A percentile compares a stretch with the other conserved stretches of the same genome.
These are phyloP conservation scores for Akanthomyces lecanii DNA, from an alignment of 2,329 filamentous ascomycete genomes.

Conservation along the genomic window DNA sequence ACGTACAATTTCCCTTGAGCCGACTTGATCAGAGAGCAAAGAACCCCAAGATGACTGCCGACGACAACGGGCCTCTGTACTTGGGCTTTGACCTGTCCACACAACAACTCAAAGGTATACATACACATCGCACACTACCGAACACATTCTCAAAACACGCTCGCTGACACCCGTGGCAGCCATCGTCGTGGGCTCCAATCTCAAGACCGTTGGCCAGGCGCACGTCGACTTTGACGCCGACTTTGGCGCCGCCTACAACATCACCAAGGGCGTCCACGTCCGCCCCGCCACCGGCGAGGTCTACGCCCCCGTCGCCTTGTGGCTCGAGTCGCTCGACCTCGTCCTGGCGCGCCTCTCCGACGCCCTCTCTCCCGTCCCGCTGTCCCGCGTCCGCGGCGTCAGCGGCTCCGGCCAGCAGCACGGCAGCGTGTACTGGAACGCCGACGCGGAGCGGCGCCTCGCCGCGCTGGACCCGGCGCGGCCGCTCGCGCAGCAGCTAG, in stretches of 20 bases:
- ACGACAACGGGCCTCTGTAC: conserved; percentile 58
- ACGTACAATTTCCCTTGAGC: no score
- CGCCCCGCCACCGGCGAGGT: conserved; percentile 83
- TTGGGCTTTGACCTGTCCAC: conserved; percentile 95
- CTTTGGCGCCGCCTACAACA: conserved; percentile 65
- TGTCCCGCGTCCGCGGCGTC: conserved; percentile 71
- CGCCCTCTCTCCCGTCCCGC: conserved; percentile 62
- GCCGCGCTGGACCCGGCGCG: conserved; percentile 54
- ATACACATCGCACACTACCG: background rate
- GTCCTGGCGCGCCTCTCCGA: conserved; percentile 70
- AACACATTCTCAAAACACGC: background rate
- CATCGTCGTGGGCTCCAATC: conserved; percentile 76
- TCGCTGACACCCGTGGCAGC: conserved; percentile 42
- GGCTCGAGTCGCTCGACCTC: conserved; percentile 87
- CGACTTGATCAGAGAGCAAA: background rate
- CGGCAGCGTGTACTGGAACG: conserved; percentile 91
- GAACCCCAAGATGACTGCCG: background rate
- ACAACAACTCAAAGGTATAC: conserved; percentile 85
- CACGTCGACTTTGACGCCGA: conserved; percentile 96
- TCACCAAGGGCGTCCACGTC: conserved; percentile 82
- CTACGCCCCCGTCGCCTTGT: conserved; percentile 88
- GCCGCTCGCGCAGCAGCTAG: conserved; percentile 68
- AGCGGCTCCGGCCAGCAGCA: conserved; percentile 96
- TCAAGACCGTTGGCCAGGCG: conserved; percentile 76
- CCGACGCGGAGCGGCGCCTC: conserved; percentile 62